A percentile compares a stretch with the other conserved stretches of the same genome.
Evolutionary conservation across 176 grass and related monocot genomes (phyloP).

Genomic region (Miscanthus lutarioriparius): DNA sequence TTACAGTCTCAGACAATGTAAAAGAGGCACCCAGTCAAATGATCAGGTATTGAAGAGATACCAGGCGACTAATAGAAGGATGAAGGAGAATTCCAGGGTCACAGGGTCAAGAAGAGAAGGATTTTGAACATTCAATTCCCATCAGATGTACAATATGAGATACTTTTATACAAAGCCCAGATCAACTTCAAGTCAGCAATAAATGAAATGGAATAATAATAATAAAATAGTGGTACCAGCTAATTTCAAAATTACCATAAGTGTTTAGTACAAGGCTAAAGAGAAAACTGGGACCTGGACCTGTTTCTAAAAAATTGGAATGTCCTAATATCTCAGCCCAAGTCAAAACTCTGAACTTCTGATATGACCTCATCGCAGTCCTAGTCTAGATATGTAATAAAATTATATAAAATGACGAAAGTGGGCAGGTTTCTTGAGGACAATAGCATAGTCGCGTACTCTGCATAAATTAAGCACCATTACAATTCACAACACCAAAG

Average conservation of each 20-base stretch:
- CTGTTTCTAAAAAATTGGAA: slow-evolving; percentile 2
- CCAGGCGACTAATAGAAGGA: slow-evolving; percentile 10
- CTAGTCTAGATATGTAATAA: not conserved
- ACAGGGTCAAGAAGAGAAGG: not conserved
- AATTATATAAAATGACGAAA: not conserved
- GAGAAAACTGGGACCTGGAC: not conserved
- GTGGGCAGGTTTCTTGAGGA: not conserved
- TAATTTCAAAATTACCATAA: not conserved
- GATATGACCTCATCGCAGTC: not conserved
- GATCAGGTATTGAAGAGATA: not conserved
- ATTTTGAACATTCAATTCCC: not conserved
- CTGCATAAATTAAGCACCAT: not conserved
- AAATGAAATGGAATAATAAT: not conserved
- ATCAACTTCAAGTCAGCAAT: not conserved
- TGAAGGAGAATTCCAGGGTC: not conserved
- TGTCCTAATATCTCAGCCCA: not conserved
- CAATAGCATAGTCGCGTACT: not conserved
- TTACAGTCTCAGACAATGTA: not conserved
- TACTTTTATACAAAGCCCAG: not conserved
- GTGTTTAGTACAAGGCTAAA: not conserved
- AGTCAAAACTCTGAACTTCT: not conserved
- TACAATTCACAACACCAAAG: not conserved
- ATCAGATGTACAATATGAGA: slow-evolving; percentile 22
- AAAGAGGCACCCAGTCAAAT: not conserved
- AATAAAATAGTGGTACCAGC: not conserved